phyloP scores from a whole-genome alignment of 257 asterid genomes.

The Solanum pinnatisectum region DNA sequence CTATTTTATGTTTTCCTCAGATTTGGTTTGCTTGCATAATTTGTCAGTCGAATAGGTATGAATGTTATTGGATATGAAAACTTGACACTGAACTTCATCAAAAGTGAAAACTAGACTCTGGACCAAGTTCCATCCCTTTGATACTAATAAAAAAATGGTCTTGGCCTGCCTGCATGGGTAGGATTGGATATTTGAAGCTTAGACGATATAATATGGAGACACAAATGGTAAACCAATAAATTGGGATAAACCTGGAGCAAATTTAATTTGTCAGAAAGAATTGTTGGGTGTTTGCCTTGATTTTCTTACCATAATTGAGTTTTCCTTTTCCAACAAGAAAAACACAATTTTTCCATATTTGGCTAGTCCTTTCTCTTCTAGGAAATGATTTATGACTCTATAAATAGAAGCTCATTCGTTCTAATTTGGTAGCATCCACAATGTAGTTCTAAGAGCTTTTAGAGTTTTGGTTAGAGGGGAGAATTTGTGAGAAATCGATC shows the following conservation, averaged over 20 bases:
- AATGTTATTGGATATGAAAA: not conserved
- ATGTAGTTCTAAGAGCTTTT: not conserved
- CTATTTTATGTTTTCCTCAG: not conserved
- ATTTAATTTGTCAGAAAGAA: not conserved
- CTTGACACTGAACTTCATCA: not conserved
- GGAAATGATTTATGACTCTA: not conserved
- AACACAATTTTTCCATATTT: not conserved
- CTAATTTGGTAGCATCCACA: not conserved
- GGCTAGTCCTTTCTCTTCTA: not conserved
- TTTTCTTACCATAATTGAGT: not conserved
- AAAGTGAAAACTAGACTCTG: not conserved
- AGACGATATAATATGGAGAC: not conserved
- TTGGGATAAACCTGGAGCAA: not conserved
- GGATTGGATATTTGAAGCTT: not conserved
- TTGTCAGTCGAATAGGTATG: not conserved
- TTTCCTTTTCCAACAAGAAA: not conserved
- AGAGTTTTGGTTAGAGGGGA: not conserved
- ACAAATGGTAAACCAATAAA: not conserved
- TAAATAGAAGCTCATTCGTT: not conserved
- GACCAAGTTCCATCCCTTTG: not conserved
- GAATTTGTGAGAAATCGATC: not conserved
- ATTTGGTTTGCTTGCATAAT: not conserved
- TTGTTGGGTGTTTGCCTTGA: not conserved
- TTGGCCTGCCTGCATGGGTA: not conserved
- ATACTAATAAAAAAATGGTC: not conserved